A percentile compares a stretch with the other conserved stretches of the same genome.
phyloP scores from a whole-genome alignment of 192 early-diverging fungal species.

The Coemansia sp. region DNA sequence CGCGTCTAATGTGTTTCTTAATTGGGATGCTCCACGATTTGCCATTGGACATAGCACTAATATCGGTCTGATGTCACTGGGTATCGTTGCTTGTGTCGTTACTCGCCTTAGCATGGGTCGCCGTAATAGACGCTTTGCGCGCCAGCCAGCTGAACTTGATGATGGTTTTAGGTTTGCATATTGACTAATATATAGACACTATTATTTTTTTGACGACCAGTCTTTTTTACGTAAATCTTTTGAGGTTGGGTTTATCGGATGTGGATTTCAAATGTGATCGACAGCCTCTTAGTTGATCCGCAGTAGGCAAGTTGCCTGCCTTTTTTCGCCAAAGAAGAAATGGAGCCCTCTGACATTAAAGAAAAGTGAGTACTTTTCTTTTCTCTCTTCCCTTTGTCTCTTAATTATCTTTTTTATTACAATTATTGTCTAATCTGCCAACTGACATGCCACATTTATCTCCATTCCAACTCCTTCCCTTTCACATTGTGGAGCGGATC shows the following conservation, averaged over 20 bases:
- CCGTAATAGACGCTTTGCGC: conserved; percentile 20
- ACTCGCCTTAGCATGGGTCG: conserved; percentile 46
- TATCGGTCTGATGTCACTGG: conserved; percentile 23
- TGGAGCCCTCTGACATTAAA: neutral
- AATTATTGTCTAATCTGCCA: neutral
- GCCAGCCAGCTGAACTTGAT: conserved; percentile 4
- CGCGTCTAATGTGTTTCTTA: conserved; percentile 48
- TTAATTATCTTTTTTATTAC: neutral
- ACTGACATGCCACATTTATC: neutral
- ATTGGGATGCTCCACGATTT: conserved; percentile 47
- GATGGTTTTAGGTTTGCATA: conserved; percentile 15
- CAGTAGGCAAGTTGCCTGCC: neutral
- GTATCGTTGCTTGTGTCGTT: conserved; percentile 30
- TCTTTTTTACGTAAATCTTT: neutral
- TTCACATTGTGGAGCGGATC: neutral
- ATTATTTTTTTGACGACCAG: neutral
- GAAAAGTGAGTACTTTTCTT: neutral
- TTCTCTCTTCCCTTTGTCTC: neutral
- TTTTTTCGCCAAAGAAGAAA: neutral
- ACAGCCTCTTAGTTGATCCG: neutral
- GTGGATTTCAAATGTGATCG: neutral
- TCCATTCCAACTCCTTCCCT: neutral
- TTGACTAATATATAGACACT: neutral
- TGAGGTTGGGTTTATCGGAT: neutral
- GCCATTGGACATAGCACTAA: conserved; percentile 45